These are phyloP conservation scores for Fusarium acutatum DNA, from an alignment of 2,329 filamentous ascomycete species.

Conservation along the genomic window DNA sequence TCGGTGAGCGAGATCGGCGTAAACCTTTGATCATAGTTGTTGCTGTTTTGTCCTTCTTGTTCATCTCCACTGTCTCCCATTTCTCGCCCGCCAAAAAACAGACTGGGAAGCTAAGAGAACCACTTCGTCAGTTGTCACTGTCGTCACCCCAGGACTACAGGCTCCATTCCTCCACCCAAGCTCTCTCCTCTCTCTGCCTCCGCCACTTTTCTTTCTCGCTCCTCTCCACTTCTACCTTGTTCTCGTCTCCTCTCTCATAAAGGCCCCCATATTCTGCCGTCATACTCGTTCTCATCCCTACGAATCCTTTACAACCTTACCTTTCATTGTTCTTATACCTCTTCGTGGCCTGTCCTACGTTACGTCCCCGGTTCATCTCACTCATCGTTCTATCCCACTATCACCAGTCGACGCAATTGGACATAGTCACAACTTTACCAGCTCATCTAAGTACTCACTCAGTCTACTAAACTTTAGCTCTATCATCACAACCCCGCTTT, in stretches of 20 bases:
- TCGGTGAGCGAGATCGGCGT: slow-evolving; percentile 22
- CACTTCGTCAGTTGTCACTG: slow-evolving; percentile 24
- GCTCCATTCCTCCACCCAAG: slow-evolving; percentile 40
- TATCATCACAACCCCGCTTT: slow-evolving; percentile 11
- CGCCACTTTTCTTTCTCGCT: slow-evolving; percentile 35
- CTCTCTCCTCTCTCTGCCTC: slow-evolving; percentile 29
- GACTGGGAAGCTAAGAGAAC: slow-evolving; percentile 5
- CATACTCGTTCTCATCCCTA: slow-evolving; percentile 29
- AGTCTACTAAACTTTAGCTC: background rate
- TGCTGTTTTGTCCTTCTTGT: background rate
- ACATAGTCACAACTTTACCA: slow-evolving; percentile 3
- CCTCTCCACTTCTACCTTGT: slow-evolving; percentile 29
- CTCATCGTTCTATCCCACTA: slow-evolving; percentile 1
- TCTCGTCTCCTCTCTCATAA: slow-evolving; percentile 24
- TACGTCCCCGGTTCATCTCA: slow-evolving; percentile 13
- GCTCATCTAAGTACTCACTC: background rate
- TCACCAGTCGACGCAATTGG: slow-evolving; percentile 21
- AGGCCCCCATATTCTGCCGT: slow-evolving; percentile 31
- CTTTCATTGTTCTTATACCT: slow-evolving; percentile 23
- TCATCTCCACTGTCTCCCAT: slow-evolving; percentile 1
- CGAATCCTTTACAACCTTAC: slow-evolving; percentile 19
- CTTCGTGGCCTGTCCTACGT: slow-evolving; percentile 26
- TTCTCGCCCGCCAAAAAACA: background rate
- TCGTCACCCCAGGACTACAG: slow-evolving; percentile 28
- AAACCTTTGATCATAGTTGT: background rate